Evolutionary conservation across 345 rosid genomes (phyloP).

Genomic region (Bruguiera gymnorhiza): DNA sequence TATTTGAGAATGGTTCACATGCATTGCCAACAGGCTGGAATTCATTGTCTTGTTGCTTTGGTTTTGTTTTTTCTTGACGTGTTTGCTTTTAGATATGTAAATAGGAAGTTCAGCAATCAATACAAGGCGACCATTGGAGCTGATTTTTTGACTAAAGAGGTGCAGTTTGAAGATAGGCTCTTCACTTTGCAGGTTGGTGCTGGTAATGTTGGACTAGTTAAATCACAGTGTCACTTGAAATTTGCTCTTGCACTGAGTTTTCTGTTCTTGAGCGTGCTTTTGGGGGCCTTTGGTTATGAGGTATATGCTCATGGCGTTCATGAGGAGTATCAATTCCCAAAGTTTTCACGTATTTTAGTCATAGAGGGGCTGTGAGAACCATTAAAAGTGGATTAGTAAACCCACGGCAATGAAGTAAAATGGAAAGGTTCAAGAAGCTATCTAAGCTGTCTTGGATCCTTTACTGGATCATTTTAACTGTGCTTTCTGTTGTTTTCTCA

Average conservation of each 20-base stretch:
- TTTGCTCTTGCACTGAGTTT: background rate
- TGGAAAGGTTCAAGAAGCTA: no score
- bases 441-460: background rate
- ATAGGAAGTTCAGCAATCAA: constrained; percentile 21
- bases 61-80: background rate
- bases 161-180: constrained; percentile 25
- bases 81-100: constrained; percentile 15
- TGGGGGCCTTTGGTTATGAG: no score
- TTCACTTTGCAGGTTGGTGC: constrained; percentile 20
- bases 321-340: no score
- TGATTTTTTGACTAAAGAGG: constrained; percentile 24
- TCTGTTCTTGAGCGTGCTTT: background rate
- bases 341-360: no score
- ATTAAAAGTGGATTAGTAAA: no score
- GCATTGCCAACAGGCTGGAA: background rate
- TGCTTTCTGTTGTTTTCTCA: background rate
- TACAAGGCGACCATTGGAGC: constrained; percentile 23
- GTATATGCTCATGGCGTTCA: no score
- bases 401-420: no score
- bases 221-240: background rate
- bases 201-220: background rate
- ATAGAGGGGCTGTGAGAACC: no score
- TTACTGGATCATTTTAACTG: background rate
- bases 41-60: background rate
- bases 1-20: background rate